Evolutionary conservation across 352 stramenopile genomes (phyloP), one percentile per base, ranked within the genome.

Genomic region (Globisporangium cylindrosporum): DNA sequence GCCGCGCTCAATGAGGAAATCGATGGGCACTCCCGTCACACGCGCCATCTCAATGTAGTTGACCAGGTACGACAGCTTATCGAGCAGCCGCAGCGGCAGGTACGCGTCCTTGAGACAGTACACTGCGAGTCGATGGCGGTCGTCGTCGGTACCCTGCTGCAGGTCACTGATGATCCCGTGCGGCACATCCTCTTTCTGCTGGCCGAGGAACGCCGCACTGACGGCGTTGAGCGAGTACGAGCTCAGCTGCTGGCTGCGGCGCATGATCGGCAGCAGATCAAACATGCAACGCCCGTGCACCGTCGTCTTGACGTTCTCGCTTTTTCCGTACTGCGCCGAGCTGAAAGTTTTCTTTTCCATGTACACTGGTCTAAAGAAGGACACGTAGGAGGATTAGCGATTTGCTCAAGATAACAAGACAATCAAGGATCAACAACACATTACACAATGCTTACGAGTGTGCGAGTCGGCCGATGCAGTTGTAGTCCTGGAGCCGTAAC

Each of bases 31-130:
- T 56, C 98, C 97, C 14, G 93, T 99, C 53, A 99, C 98, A 76
- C 98, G 91, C 12, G 98, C 98, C 98, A 99, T 99, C 80, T 99
- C 98, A 67, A 99, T 95, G 78, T 99, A 99, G 85, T 99, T 99
- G 48, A 99, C 97, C 29, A 99, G 75, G 24, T 99, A 97, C 54
- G 94, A 98, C 41, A 99, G 89, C 72, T 99, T 99, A 64, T 99
- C 93, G 73, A 99, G 97, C 24, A 99, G 88, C 15, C 92, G 90
- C 70, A 98, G 87, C 32, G 97, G 98, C 49, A 99, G 78, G 64
- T 97, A 89, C 2, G 97, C 97, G 88, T 99, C 98, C 81, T 99
- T 99, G 27, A 99, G 74, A 86, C 98, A 99, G 84, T 99, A 99
- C 7, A 99, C 95, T 24, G 98, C 98, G 25, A 99, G 82, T 54